A percentile compares a stretch with the other conserved stretches of the same genome.
phyloP scores from a whole-genome alignment of 306 rosid genomes.

The Vigna nakashimae region DNA sequence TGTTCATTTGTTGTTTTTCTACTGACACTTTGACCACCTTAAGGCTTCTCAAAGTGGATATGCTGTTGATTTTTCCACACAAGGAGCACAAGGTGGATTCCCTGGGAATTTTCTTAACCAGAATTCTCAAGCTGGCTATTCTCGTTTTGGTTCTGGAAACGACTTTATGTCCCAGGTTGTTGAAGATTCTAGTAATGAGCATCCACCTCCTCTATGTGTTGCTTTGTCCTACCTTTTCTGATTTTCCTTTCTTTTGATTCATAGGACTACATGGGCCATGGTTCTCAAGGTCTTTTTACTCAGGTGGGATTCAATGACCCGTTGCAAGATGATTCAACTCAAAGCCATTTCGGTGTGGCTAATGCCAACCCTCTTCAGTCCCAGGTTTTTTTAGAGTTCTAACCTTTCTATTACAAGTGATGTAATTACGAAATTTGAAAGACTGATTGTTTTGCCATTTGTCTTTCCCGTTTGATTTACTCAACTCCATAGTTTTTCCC shows the following conservation, averaged over 20 bases:
- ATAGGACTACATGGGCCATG: constrained; percentile 96
- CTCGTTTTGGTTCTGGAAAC: constrained; percentile 94
- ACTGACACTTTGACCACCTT: constrained; percentile 33
- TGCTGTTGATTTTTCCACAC: constrained; percentile 89
- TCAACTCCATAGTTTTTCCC: not conserved
- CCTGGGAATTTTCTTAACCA: constrained; percentile 94
- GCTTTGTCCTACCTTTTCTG: constrained; percentile 27
- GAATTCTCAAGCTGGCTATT: constrained; percentile 93
- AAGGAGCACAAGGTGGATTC: constrained; percentile 95
- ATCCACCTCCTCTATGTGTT: not conserved
- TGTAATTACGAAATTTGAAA: not conserved
- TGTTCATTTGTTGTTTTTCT: not conserved
- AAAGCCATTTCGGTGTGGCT: constrained; percentile 79
- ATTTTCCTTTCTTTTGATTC: constrained; percentile 23
- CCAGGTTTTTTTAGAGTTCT: constrained; percentile 65
- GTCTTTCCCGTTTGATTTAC: constrained; percentile 18
- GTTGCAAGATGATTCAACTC: constrained; percentile 86
- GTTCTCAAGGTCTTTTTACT: constrained; percentile 91
- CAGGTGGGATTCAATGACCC: constrained; percentile 95
- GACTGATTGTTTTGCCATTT: constrained; percentile 13
- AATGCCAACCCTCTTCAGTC: constrained; percentile 92
- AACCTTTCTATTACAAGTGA: not conserved
- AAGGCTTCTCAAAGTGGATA: constrained; percentile 98
- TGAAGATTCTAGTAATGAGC: constrained; percentile 5
- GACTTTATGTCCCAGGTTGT: constrained; percentile 98